phyloP scores from a whole-genome alignment of 1,139 yeast genomes.

The Sugiyamaella novakii region DNA sequence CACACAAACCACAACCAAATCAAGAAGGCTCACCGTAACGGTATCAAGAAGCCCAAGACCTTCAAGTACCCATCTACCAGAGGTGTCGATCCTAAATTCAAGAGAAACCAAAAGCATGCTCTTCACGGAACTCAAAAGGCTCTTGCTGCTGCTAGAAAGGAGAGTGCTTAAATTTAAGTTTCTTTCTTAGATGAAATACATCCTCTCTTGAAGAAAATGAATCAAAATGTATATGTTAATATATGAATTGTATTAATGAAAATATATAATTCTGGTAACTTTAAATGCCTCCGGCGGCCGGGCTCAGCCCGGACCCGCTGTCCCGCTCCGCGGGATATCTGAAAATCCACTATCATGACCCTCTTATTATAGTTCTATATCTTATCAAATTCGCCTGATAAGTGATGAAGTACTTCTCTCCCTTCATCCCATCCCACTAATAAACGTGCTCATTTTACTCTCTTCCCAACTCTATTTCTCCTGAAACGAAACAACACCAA shows the following conservation, averaged over 20 bases:
- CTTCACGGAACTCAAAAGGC: conserved; percentile 96
- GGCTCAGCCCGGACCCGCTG: conserved; percentile 13
- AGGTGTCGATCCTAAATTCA: conserved; percentile 99
- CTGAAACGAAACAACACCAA: no score
- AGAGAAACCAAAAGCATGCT: conserved; percentile 99
- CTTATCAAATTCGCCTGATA: no score
- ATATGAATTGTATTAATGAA: conserved; percentile 9
- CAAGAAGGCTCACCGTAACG: conserved; percentile 99
- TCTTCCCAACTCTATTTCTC: no score
- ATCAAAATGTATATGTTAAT: conserved; percentile 17
- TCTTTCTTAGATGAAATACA: no score
- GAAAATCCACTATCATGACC: no score
- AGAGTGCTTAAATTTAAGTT: conserved; percentile 7
- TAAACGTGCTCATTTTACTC: no score
- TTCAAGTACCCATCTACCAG: conserved; percentile 97
- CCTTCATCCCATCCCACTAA: no score
- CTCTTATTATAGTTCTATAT: no score
- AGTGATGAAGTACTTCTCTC: no score
- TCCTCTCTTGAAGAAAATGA: no score
- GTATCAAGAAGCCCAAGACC: conserved; percentile 99
- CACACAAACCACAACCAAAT: conserved; percentile 99
- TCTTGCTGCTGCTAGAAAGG: conserved; percentile 53
- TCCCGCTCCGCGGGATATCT: conserved; percentile 10
- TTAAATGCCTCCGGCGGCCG: conserved; percentile 16
- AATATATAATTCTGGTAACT: no score